A percentile compares a stretch with the other conserved stretches of the same genome.
phyloP scores from a whole-genome alignment of 1,139 yeast species.

The Geotrichum reessii region DNA sequence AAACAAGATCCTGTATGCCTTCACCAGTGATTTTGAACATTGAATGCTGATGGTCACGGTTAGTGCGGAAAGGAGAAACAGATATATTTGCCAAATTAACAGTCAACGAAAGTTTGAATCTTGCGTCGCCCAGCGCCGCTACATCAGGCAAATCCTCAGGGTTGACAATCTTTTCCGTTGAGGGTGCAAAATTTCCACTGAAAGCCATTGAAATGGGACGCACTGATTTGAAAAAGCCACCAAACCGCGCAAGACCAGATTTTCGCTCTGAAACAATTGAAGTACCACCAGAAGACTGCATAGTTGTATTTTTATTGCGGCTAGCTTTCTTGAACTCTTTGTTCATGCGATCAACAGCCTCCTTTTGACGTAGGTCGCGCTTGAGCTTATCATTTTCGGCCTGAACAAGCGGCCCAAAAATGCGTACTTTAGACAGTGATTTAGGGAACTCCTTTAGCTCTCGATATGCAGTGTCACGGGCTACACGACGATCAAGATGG shows the following conservation, averaged over 20 bases:
- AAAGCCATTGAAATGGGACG: slow-evolving; percentile 42
- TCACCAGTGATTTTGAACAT: slow-evolving; percentile 59
- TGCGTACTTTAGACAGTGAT: slow-evolving; percentile 33
- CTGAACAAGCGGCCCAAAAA: slow-evolving; percentile 44
- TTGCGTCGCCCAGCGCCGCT: slow-evolving; percentile 39
- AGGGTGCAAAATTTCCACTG: slow-evolving; percentile 28
- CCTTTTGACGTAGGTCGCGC: slow-evolving; percentile 47
- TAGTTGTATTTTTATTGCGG: slow-evolving; percentile 1
- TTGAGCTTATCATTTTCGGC: slow-evolving; percentile 48
- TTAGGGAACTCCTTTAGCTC: slow-evolving; percentile 41
- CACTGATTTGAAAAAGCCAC: slow-evolving; percentile 39
- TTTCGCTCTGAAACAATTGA: slow-evolving; percentile 14
- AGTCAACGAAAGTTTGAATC: slow-evolving; percentile 53
- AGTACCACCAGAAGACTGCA: neutral
- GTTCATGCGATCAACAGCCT: slow-evolving; percentile 40
- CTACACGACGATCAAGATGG: slow-evolving; percentile 30
- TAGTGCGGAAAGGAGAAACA: slow-evolving; percentile 21
- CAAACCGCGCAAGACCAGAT: slow-evolving; percentile 27
- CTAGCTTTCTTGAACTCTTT: slow-evolving; percentile 33
- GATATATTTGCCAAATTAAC: slow-evolving; percentile 49
- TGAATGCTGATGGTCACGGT: slow-evolving; percentile 26
- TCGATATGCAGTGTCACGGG: slow-evolving; percentile 40
- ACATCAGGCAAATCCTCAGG: slow-evolving; percentile 58
- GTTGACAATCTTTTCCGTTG: slow-evolving; percentile 46
- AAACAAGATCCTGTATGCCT: slow-evolving; percentile 47